A percentile compares a stretch with the other conserved stretches of the same genome.
phyloP scores from a whole-genome alignment of 768 basidiomycete genomes.

The Lyophyllum atratum region DNA sequence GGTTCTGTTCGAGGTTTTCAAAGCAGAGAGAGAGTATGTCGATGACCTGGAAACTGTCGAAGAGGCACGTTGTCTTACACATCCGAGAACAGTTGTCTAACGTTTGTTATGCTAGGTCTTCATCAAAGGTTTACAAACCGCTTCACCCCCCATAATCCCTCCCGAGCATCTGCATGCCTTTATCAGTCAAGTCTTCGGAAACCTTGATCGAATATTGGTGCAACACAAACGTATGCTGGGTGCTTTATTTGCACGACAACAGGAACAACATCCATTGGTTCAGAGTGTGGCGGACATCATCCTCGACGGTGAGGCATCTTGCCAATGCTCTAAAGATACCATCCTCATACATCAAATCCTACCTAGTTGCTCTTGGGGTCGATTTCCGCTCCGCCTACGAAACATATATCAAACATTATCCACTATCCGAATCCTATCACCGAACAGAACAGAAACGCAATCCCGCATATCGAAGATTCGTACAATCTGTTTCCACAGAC shows the following conservation, averaged over 20 bases:
- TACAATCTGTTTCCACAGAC: constrained; percentile 62
- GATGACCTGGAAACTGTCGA: constrained; percentile 71
- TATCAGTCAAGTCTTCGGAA: constrained; percentile 82
- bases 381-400: constrained; percentile 73
- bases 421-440: constrained; percentile 80
- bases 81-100: background rate
- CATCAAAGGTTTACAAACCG: constrained; percentile 60
- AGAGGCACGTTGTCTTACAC: constrained; percentile 46
- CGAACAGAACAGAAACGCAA: constrained; percentile 76
- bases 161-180: constrained; percentile 61
- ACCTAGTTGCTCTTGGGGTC: constrained; percentile 40
- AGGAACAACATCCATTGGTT: constrained; percentile 83
- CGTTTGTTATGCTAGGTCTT: constrained; percentile 54
- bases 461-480: constrained; percentile 63
- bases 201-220: constrained; percentile 65
- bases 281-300: constrained; percentile 85
- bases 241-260: constrained; percentile 77
- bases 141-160: constrained; percentile 68
- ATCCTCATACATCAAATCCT: too few species aligned
- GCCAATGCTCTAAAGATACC: too few species aligned
- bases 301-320: constrained; percentile 60
- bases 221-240: constrained; percentile 72
- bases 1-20: constrained; percentile 86
- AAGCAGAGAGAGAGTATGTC: constrained; percentile 88
- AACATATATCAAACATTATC: constrained; percentile 85